Evolutionary conservation across 495 filamentous ascomycete species (phyloP), one percentile per base, ranked within the genome.

Genomic region (Trichoderma reesei): DNA sequence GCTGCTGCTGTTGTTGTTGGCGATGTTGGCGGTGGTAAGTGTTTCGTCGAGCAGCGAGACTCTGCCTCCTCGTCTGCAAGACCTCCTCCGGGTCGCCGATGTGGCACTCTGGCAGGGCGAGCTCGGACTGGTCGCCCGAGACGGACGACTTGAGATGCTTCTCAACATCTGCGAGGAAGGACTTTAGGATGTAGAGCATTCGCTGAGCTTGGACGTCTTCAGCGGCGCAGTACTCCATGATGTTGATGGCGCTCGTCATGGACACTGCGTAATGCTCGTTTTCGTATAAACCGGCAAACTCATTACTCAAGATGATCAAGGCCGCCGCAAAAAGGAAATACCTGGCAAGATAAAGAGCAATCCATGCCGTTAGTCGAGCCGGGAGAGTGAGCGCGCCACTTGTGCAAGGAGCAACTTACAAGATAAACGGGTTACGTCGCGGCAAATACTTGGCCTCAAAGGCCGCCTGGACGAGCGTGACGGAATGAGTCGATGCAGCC

Each of bases 261-360:
- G 81, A 83, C 41, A 75, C 72, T 44, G 79, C 78, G 6, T 86
- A 79, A 1, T 80, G 78, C 5, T 82, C 73, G 20, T 85, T 80
- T 62, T 77, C 78, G 68, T 85, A 87, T 33, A 89, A 79, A 33
- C 78, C 80, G 3, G 86, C 83, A 67, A 90, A 90, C 68, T 88
- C 86, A 62, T 88, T 88, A 62, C 86, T 82, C 37, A 87, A 78
- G 3, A 90, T 76, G 10, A 90, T 80, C 4, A 90, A 77, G 3
- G 86, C 86, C 3, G 87, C 86, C 41, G 88, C 83, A 70, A 91
- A 90, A 61, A 89, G 82, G 54, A 87, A 88, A 69, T 90, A 88
- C 65, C 81, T 83, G 26, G 31, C 33, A 11, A 20, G 16, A 51
- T 3, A 36, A 54, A 39, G 41, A 20, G 66, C n/a, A 69, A 66